Conservation (phyloP, 2,329 filamentous ascomycete genomes). For the Sphaerulina populicola region DNA sequence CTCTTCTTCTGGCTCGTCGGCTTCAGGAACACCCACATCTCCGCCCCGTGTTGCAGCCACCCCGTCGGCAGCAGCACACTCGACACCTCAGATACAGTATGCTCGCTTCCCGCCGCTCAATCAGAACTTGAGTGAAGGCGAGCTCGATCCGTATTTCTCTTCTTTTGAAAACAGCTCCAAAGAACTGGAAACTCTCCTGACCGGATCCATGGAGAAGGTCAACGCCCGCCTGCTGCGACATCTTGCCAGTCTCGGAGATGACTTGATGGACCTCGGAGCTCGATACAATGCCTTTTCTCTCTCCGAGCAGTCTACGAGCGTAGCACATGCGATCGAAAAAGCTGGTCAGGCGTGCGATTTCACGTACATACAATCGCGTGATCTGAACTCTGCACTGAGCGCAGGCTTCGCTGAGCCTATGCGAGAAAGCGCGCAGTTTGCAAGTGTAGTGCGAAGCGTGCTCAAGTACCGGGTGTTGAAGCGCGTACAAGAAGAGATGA, state of each 20-base stretch:
- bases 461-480: conserved; percentile 86
- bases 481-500: conserved; percentile 95
- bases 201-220: conserved; percentile 92
- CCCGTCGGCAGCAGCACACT: conserved; percentile 50
- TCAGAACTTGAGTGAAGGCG: conserved; percentile 70
- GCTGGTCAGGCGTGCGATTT: conserved; percentile 91
- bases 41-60: conserved; percentile 44
- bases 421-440: conserved; percentile 95
- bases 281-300: conserved; percentile 94
- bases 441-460: conserved; percentile 82
- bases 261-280: conserved; percentile 89
- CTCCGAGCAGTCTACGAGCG: conserved; percentile 78
- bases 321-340: conserved; percentile 87
- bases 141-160: conserved; percentile 92
- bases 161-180: conserved; percentile 87
- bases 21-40: conserved; percentile 48
- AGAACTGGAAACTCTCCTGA: conserved; percentile 78
- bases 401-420: conserved; percentile 95
- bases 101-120: conserved; percentile 75
- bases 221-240: conserved; percentile 84
- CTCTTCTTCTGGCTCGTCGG: conserved; percentile 39
- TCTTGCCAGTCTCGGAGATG: conserved; percentile 70
- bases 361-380: conserved; percentile 91
- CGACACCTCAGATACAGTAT: conserved; percentile 55
- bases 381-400: conserved; percentile 77